Percentiles rank a stretch among this genome's conserved stretches.
These are phyloP conservation scores for Rhododendron williamsianum DNA, from an alignment of 148 eudicot species.

Conservation along the genomic window DNA sequence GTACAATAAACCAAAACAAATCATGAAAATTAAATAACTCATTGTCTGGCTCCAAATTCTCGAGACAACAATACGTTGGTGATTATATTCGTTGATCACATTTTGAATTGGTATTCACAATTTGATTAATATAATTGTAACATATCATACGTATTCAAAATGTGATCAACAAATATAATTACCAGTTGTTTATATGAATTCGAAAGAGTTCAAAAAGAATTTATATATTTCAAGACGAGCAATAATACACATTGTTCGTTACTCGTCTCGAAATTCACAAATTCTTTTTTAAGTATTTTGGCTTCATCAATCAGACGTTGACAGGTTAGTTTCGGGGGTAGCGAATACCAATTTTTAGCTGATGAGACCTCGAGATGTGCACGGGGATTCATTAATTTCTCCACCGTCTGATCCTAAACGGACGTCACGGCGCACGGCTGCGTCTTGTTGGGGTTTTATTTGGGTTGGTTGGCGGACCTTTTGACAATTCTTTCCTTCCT, in stretches of 20 bases:
- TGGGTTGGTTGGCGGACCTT: not conserved
- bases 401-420: slow-evolving; percentile 1
- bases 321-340: not conserved
- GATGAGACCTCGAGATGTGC: slow-evolving; percentile 1
- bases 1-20: no score
- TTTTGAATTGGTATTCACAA: not conserved
- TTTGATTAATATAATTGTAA: no score
- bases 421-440: slow-evolving; percentile 8
- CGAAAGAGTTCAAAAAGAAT: no score
- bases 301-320: not conserved
- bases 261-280: not conserved
- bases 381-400: not conserved
- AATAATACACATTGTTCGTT: no score
- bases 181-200: no score
- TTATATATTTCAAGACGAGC: no score
- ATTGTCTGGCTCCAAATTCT: not conserved
- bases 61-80: not conserved
- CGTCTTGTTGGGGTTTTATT: not conserved
- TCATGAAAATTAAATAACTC: no score
- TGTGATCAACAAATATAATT: no score
- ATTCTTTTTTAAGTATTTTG: not conserved
- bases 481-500: not conserved
- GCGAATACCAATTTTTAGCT: not conserved
- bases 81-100: not conserved
- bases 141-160: not conserved